A percentile compares a stretch with the other conserved stretches of the same genome.
Conservation (phyloP, 495 filamentous ascomycete genomes). For the Durotheca rogersii region DNA sequence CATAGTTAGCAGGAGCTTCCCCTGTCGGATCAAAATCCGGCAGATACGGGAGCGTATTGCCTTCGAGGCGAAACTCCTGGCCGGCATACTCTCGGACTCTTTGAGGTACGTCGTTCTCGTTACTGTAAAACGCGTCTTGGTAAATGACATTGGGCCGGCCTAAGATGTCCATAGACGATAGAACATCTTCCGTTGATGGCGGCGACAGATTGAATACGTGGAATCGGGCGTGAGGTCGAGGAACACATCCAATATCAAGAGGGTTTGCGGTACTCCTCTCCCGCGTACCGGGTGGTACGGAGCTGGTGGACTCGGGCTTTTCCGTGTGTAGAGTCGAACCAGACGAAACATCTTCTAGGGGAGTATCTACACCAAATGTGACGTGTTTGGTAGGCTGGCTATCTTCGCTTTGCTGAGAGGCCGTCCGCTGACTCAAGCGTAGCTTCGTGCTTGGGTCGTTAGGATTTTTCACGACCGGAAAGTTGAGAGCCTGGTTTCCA, state of each 20-base stretch:
- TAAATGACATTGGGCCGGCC: constrained; percentile 63
- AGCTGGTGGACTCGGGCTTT: constrained; percentile 8
- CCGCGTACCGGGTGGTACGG: constrained; percentile 1
- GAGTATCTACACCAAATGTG: constrained; percentile 33
- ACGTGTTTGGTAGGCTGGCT: constrained; percentile 41
- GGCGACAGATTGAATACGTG: constrained; percentile 36
- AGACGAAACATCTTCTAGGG: constrained; percentile 4
- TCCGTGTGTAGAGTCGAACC: constrained; percentile 5
- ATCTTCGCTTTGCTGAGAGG: constrained; percentile 44
- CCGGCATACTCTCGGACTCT: constrained; percentile 82
- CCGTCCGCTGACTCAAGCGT: constrained; percentile 67
- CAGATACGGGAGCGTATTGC: constrained; percentile 71
- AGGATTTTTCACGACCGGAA: constrained; percentile 78
- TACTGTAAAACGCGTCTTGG: constrained; percentile 82
- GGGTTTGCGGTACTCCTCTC: constrained; percentile 3
- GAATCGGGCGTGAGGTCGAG: constrained; percentile 26
- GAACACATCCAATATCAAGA: constrained; percentile 22
- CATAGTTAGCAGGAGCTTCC: constrained; percentile 54
- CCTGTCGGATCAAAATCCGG: constrained; percentile 75
- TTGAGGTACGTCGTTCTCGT: constrained; percentile 83
- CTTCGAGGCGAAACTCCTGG: constrained; percentile 77
- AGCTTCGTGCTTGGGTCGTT: constrained; percentile 63
- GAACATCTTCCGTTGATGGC: constrained; percentile 42
- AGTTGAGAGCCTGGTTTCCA: constrained; percentile 53
- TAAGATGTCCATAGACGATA: constrained; percentile 45